Evolutionary conservation across 140 eudicot species (phyloP), one percentile per base, ranked within the genome.

Genomic region (Ambrosia hybrid): DNA sequence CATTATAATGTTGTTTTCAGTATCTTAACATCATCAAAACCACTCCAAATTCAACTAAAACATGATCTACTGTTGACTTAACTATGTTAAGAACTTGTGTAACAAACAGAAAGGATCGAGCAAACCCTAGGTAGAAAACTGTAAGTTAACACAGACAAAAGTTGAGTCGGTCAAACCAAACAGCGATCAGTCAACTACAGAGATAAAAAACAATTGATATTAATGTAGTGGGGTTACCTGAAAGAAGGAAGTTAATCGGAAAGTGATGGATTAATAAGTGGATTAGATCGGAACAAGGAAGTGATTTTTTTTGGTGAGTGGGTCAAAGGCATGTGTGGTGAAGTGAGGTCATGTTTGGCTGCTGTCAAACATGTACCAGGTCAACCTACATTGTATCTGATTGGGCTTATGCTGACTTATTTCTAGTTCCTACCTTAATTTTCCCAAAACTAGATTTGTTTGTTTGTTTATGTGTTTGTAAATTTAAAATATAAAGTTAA

Each of bases 301-400:
- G 26, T 21, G 26, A 21, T 21, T 21, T 21, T 21, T 21, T 73
- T 43, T 69, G 59, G 66, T 74, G 76, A 52, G 79, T 43, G 73
- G 79, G 87, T 83, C 87, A 79, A 79, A 79, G 87, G 51, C 73
- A 63, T 81, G 71, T 75, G 83, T 71, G 46, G 57, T 64, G 36
- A 57, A 13, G 55, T 64, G 72, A 61, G 81, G 84, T 71, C 72
- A 58, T 79, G 82, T 79, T 79, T 83, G 87, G 87, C 76, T 71
- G 78, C 78, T 26, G 65, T 65, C 66, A 58, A 67, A 68, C 69
- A 67, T n/a, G 65, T 41, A 49, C 71, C 58, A 60, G 72, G 76
- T 69, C 81, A 76, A 52, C 81, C 65, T 60, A 70, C 13, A 37
- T 16, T 30, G 48, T 3, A 36, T n/a, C 34, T 10, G 10, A 11